Evolutionary conservation across 2,329 filamentous ascomycete species (phyloP), one percentile per base, ranked within the genome.

Genomic region (Claviceps paspali): DNA sequence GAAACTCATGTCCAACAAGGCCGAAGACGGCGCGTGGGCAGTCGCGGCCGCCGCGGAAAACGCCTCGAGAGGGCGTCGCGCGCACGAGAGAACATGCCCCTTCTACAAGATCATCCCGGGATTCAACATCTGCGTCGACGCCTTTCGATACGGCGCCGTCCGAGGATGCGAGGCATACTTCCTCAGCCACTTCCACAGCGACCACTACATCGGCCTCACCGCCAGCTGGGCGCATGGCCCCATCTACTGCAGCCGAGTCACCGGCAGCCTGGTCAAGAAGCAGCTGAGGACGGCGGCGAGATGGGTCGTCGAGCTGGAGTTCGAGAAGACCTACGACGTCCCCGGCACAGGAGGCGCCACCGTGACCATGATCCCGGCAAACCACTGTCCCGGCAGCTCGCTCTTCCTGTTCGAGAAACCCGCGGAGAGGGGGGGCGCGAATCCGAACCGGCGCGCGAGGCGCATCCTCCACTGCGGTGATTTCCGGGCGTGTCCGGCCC

Each of bases 51-150:
- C 84, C 1, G 69, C 81, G 1, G 86, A 94, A 53, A 63, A 73
- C 21, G 73, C 81, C 1, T 78, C 86, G 2, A 73, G 84, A 29
- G 88, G 91, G 17, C 91, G 85, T 52, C 83, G 82, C 14, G 80
- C 87, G 0, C 91, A 88, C 50, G 73, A 88, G 51, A 75, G 91
- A 34, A 95, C 85, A 0, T 98, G 91, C 52, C 91, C 91, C 0
- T 98, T 98, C 51, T 98, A 98, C 65, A 98, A 98, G 58, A 95
- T 96, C 45, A 79, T 98, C 61, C 87, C 88, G 0, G 86, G 85
- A 0, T 81, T 95, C 50, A 84, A 72, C 45, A 92, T 96, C 37
- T 92, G 85, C 40, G 91, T 98, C 1, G 91, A 98, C 57, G 91
- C 91, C 0, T 94, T 98, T 52, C 77, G 88, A 15, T 98, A 96